Evolutionary conservation across 345 rosid species (phyloP).

Genomic region (Eucalyptus shirleyi): DNA sequence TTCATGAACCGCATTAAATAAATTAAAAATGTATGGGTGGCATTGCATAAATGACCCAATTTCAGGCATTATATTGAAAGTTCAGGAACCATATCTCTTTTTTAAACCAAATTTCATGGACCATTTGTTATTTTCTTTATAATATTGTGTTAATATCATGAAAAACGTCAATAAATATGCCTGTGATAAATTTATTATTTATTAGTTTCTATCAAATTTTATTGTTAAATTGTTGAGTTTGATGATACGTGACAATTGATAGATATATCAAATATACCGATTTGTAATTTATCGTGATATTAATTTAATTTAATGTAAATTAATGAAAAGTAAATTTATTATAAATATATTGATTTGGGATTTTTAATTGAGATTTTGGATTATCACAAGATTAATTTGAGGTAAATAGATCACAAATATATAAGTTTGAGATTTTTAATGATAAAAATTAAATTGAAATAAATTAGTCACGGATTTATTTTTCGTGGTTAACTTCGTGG

Average conservation of each 20-base stretch:
- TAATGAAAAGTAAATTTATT: fast-evolving
- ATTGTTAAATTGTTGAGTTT: fast-evolving
- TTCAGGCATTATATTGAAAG: neutral
- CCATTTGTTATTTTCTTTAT: fast-evolving
- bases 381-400: too few relatives aligned
- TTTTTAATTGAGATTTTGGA: too few relatives aligned
- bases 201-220: too few relatives aligned
- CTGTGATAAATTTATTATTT: fast-evolving
- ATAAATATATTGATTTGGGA: fast-evolving
- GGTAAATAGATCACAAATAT: fast-evolving
- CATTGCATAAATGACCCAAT: too few relatives aligned
- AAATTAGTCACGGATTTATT: fast-evolving
- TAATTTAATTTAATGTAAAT: fast-evolving
- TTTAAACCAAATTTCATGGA: too few relatives aligned
- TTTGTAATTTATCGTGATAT: too few relatives aligned
- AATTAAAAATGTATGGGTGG: fast-evolving
- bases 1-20: neutral
- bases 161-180: fast-evolving
- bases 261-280: fast-evolving
- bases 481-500: too few relatives aligned
- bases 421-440: fast-evolving
- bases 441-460: too few relatives aligned
- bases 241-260: fast-evolving
- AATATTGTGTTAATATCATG: fast-evolving
- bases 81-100: fast-evolving